Conservation (phyloP, 1,139 yeast species). For the Pichia sp. region DNA sequence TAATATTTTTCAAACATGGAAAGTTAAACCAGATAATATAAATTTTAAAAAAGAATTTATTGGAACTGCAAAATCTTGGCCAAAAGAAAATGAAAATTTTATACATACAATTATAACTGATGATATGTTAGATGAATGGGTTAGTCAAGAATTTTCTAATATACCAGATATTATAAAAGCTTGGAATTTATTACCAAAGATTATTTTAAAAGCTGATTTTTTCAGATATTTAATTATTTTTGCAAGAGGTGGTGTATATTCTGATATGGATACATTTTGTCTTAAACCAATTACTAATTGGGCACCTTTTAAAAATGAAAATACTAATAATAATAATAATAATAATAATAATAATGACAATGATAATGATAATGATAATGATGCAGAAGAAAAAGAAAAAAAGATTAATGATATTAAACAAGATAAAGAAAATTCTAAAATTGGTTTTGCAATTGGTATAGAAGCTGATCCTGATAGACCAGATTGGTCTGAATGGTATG, state of each 20-base stretch:
- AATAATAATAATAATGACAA: too few species aligned
- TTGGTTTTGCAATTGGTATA: constrained; percentile 66
- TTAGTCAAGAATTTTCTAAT: constrained; percentile 42
- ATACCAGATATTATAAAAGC: constrained; percentile 64
- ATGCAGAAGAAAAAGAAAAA: too few species aligned
- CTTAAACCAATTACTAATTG: constrained; percentile 45
- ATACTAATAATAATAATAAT: neutral
- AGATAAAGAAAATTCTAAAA: too few species aligned
- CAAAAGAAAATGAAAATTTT: constrained; percentile 47
- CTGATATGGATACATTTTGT: constrained; percentile 64
- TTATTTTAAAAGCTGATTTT: constrained; percentile 66
- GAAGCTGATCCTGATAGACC: constrained; percentile 73
- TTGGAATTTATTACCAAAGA: constrained; percentile 55
- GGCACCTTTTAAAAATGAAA: constrained; percentile 26
- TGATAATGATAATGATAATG: too few species aligned
- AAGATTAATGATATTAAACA: too few species aligned
- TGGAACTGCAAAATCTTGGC: constrained; percentile 46
- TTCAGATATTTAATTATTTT: constrained; percentile 64
- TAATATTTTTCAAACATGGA: constrained; percentile 96
- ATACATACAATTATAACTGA: constrained; percentile 60
- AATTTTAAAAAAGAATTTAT: constrained; percentile 46
- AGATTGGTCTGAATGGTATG: constrained; percentile 70
- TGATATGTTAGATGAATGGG: constrained; percentile 23
- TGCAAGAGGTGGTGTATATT: constrained; percentile 72
- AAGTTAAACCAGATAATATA: constrained; percentile 49